Base-by-base conservation (phyloP, 2,329 filamentous ascomycete species). In the Davidsoniella australis region DNA sequence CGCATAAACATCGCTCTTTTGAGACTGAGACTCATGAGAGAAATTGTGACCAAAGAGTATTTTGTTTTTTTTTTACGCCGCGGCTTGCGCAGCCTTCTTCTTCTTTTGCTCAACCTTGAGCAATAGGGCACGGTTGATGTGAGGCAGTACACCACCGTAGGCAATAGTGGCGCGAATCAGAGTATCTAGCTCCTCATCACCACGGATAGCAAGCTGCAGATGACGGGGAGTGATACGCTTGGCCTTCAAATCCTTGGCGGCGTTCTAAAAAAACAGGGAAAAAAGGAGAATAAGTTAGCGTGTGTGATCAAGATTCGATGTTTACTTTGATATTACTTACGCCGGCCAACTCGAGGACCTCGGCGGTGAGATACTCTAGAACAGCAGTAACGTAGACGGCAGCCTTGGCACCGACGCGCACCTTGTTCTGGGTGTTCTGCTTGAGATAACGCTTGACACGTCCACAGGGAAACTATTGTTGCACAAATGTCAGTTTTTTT, bases 401-500 rank as follows among this genome's bases (percentile, higher is more conserved):
- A 58, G 89, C 89, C 76, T 85, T 89, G 63, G 89, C 91, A 60
- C 91, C 91, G 58, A 98, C 93, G 68, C 91, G 89, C 85, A 95
- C 96, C 75, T 96, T 96, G 71, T 95, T 93, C 66, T 96, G 91
- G 45, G 91, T 96, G 71, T 95, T 95, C 68, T 86, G 87, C 78
- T 96, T 95, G 64, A 98, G 75, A 73, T 96, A 96, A 72, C 91
- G 88, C 83, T 98, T 98, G 69, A 98, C 91, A 82, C 91, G 91
- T 70, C 91, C 91, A 66, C 91, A 98, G 54, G 91, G 91, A 67
- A 98, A 98, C 91, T 98, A 64, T n/a, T 33, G 29, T 33, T 33
- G 6, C 8, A 43, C 14, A 36, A 41, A 41, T 26, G 53, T 63
- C 49, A 63, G 61, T 33, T 33, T 33, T 23, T 23, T 23, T 23